Evolutionary conservation across 108 stramenopile species (phyloP).

Genomic region (Skeletonema tropicum): DNA sequence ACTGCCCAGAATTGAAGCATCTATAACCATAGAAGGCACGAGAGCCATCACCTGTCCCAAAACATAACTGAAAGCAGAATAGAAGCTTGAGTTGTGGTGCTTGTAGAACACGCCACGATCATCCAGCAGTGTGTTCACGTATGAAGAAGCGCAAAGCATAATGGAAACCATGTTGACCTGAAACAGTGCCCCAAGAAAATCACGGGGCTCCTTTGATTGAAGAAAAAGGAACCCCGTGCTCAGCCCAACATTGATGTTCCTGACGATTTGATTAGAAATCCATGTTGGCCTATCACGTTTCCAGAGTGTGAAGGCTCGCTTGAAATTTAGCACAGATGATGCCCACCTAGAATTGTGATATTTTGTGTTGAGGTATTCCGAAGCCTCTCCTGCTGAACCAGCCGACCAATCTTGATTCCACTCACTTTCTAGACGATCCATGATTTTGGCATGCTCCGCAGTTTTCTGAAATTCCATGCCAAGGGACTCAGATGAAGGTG

Average conservation of each 20-base stretch:
- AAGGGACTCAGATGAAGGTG: constrained; percentile 2
- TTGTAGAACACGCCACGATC: constrained; percentile 72
- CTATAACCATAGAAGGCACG: constrained; percentile 33
- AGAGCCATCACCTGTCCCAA: constrained; percentile 34
- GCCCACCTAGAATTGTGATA: constrained; percentile 30
- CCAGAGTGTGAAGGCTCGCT: constrained; percentile 37
- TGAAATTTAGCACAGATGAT: constrained; percentile 34
- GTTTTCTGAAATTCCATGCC: constrained; percentile 10
- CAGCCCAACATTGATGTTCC: constrained; percentile 69
- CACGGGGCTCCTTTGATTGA: constrained; percentile 40
- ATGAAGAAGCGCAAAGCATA: constrained; percentile 46
- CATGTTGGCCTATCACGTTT: constrained; percentile 40
- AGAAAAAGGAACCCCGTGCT: constrained; percentile 73
- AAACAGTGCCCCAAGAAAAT: constrained; percentile 44
- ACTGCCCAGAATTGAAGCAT: constrained; percentile 32
- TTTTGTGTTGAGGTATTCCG: constrained; percentile 16
- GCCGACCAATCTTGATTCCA: constrained; percentile 17
- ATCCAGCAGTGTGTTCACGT: constrained; percentile 48
- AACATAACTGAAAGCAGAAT: constrained; percentile 48
- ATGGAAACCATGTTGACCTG: constrained; percentile 50
- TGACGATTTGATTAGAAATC: constrained; percentile 39
- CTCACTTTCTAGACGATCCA: neutral
- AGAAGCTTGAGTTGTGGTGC: constrained; percentile 62
- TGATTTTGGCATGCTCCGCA: constrained; percentile 7
- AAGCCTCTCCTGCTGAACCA: neutral